phyloP scores from a whole-genome alignment of 306 rosid species.

The Prinsepia uniflora region DNA sequence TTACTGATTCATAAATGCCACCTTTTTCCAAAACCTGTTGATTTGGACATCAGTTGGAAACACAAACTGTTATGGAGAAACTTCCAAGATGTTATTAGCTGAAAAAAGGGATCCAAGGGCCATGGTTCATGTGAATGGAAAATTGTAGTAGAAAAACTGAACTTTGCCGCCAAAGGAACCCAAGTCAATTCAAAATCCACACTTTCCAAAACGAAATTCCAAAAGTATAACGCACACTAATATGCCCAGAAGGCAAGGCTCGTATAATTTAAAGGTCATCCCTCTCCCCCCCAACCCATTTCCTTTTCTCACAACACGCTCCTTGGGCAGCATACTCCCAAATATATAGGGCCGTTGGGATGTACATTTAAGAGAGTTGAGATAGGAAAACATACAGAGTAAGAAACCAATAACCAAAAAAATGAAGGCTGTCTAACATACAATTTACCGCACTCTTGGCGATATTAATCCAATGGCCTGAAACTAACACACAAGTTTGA shows the following conservation, averaged over 20 bases:
- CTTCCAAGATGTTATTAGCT: neutral
- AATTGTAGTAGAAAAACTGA: neutral
- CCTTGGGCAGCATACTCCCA: neutral
- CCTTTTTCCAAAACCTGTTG: neutral
- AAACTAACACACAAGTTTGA: neutral
- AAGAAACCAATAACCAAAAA: too few species aligned
- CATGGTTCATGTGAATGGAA: neutral
- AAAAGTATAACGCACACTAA: neutral
- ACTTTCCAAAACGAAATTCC: too few species aligned
- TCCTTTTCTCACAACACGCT: neutral
- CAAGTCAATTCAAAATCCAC: too few species aligned
- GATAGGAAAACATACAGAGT: too few species aligned
- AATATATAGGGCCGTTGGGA: too few species aligned
- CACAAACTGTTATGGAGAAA: neutral
- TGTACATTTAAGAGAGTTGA: too few species aligned
- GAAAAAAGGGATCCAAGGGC: too few species aligned
- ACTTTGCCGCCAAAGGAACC: too few species aligned
- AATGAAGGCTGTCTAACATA: too few species aligned
- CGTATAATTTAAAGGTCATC: neutral
- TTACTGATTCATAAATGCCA: neutral
- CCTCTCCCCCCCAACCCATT: neutral
- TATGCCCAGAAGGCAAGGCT: neutral
- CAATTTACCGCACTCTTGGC: neutral
- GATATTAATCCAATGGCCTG: neutral
- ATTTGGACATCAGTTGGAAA: neutral